A percentile compares a stretch with the other conserved stretches of the same genome.
Conservation (phyloP, 129 eudicot species). For the Calendula officinalis region DNA sequence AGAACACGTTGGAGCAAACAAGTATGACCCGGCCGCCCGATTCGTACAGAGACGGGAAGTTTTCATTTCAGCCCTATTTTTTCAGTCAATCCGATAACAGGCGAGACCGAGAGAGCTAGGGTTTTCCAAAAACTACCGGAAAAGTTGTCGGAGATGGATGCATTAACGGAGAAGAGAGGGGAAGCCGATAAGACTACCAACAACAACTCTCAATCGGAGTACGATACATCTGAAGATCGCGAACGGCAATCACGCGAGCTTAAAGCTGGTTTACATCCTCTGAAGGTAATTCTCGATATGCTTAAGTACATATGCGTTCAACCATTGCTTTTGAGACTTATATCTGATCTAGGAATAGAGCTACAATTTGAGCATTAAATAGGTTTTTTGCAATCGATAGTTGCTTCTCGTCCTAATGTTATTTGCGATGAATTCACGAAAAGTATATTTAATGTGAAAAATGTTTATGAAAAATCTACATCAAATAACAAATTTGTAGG, state of each 20-base stretch:
- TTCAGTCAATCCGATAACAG: neutral
- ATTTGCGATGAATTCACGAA: neutral
- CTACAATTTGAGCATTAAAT: neutral
- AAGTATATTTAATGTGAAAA: neutral
- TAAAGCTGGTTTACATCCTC: constrained; percentile 89
- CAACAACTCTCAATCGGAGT: constrained; percentile 26
- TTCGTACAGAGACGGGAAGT: constrained; percentile 10
- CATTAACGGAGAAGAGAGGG: constrained; percentile 42
- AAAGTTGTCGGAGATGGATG: constrained; percentile 33
- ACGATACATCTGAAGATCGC: constrained; percentile 53
- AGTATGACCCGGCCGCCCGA: constrained; percentile 16
- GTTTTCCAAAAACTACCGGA: constrained; percentile 30
- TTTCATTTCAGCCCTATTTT: constrained; percentile 10
- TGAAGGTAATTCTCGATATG: constrained; percentile 42
- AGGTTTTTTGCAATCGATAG: neutral
- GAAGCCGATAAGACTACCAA: constrained; percentile 27
- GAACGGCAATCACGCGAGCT: constrained; percentile 79
- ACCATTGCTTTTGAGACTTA: neutral
- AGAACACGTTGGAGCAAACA: neutral
- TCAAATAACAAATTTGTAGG: neutral
- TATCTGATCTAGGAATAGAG: neutral
- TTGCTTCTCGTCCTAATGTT: neutral
- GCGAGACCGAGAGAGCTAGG: constrained; percentile 39
- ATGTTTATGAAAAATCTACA: neutral
- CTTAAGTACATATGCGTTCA: neutral